phyloP scores from a whole-genome alignment of 441 rosid species.

The Pelargonium australe region DNA sequence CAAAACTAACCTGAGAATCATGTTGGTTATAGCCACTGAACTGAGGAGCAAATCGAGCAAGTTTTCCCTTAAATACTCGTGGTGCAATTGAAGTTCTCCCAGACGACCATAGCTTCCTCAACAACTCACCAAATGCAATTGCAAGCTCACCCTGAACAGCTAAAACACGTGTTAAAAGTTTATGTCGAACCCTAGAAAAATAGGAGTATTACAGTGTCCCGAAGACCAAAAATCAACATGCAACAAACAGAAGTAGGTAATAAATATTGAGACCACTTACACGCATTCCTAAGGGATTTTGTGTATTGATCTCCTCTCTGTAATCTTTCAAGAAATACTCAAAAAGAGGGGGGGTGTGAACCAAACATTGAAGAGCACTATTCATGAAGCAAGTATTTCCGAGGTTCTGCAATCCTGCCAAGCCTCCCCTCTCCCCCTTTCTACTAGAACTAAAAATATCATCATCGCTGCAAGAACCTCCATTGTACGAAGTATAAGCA shows the following conservation, averaged over 20 bases:
- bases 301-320: slow-evolving; percentile 54
- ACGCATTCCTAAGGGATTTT: slow-evolving; percentile 67
- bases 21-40: slow-evolving; percentile 76
- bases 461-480: slow-evolving; percentile 47
- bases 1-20: slow-evolving; percentile 65
- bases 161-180: slow-evolving; percentile 28
- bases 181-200: slow-evolving; percentile 14
- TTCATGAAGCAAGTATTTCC: slow-evolving; percentile 83
- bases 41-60: slow-evolving; percentile 69
- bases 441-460: slow-evolving; percentile 39
- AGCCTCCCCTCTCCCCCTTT: slow-evolving; percentile 54
- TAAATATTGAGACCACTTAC: slow-evolving; percentile 32
- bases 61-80: slow-evolving; percentile 60
- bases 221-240: slow-evolving; percentile 4
- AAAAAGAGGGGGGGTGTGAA: slow-evolving; percentile 65
- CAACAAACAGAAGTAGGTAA: slow-evolving; percentile 7
- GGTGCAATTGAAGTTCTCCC: slow-evolving; percentile 58
- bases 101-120: slow-evolving; percentile 72
- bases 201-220: slow-evolving; percentile 3
- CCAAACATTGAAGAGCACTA: slow-evolving; percentile 70
- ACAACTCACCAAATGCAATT: slow-evolving; percentile 61
- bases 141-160: slow-evolving; percentile 70
- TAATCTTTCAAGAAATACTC: slow-evolving; percentile 71
- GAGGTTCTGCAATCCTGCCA: slow-evolving; percentile 70
- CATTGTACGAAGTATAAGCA: slow-evolving; percentile 34